Percentiles rank a stretch among this genome's conserved stretches.
Conservation (phyloP, 768 basidiomycete species). For the Pseudohyphozyma bogoriensis region DNA sequence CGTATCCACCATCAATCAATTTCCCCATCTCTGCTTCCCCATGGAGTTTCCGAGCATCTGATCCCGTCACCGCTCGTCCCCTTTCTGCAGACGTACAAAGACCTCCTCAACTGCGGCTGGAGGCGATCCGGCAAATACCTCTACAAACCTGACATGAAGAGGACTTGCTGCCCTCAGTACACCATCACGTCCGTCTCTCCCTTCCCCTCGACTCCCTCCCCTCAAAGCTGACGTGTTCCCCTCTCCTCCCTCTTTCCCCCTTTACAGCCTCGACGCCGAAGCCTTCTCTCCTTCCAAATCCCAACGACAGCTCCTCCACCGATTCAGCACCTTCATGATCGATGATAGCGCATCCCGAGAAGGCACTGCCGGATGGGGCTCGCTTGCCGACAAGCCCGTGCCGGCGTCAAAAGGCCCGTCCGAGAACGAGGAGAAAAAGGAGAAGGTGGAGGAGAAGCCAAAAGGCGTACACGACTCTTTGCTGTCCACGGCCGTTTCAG, state of each 20-base stretch:
- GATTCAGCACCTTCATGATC: slow-evolving; percentile 67
- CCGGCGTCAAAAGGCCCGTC: neutral
- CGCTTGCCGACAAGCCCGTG: slow-evolving; percentile 26
- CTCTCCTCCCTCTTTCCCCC: neutral
- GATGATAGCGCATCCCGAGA: slow-evolving; percentile 39
- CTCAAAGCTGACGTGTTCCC: neutral
- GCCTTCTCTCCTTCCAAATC: slow-evolving; percentile 61
- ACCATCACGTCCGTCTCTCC: slow-evolving; percentile 64
- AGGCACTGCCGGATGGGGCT: slow-evolving; percentile 28
- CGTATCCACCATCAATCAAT: neutral
- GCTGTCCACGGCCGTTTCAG: slow-evolving; percentile 1
- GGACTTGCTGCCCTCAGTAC: slow-evolving; percentile 86
- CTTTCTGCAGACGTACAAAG: slow-evolving; percentile 37
- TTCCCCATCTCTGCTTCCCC: neutral
- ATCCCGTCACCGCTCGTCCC: neutral
- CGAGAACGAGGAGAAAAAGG: no score
- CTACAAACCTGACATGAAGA: slow-evolving; percentile 74
- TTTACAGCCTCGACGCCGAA: slow-evolving; percentile 53
- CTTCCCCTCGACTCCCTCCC: neutral
- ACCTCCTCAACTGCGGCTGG: slow-evolving; percentile 40
- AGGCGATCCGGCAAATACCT: slow-evolving; percentile 48
- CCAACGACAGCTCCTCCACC: slow-evolving; percentile 62
- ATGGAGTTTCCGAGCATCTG: neutral
- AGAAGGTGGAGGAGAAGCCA: no score
- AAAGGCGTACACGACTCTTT: neutral